Conservation (phyloP, 495 filamentous ascomycete genomes). For the Cladorrhinum samala region DNA sequence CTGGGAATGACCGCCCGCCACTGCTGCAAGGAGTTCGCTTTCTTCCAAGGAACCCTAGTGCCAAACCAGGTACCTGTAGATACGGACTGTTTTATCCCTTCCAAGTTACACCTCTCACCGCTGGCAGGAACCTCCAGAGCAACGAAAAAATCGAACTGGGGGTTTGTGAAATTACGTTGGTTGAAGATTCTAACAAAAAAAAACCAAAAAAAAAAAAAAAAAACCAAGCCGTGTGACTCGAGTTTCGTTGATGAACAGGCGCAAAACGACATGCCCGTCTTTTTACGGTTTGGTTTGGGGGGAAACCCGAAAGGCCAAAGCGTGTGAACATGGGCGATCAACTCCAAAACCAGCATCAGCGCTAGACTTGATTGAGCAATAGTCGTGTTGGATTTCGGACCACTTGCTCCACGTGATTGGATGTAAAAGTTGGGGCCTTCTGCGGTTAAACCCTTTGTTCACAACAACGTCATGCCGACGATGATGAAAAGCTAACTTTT, state of each 20-base stretch:
- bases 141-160: too few relatives aligned
- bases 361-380: conserved; percentile 2
- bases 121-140: too few relatives aligned
- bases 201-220: not conserved
- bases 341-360: not conserved
- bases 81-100: too few relatives aligned
- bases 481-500: not conserved
- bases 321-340: not conserved
- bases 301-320: not conserved
- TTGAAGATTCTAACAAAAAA: not conserved
- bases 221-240: not conserved
- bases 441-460: conserved; percentile 3
- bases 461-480: conserved; percentile 3
- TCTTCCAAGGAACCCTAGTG: too few relatives aligned
- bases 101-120: too few relatives aligned
- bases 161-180: too few relatives aligned
- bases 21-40: not conserved
- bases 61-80: too few relatives aligned
- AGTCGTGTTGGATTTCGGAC: not conserved
- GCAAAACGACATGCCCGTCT: too few relatives aligned
- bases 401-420: not conserved
- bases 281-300: conserved; percentile 1
- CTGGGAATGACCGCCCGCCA: not conserved
- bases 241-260: not conserved
- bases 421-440: not conserved